These are phyloP conservation scores for Kokia cookei DNA, from an alignment of 441 rosid species.

Conservation along the genomic window DNA sequence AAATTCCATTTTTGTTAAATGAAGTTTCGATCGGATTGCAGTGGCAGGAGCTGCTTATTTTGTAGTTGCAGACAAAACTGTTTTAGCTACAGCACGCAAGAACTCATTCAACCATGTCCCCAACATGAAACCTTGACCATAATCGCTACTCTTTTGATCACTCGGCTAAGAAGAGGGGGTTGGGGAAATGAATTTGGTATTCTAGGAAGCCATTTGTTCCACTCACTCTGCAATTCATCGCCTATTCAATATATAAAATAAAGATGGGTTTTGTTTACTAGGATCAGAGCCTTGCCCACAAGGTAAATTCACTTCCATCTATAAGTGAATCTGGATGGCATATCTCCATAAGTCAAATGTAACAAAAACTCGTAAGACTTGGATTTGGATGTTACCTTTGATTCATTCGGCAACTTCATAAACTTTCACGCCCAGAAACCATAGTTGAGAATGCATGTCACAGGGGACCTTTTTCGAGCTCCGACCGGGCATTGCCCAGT, in stretches of 20 bases:
- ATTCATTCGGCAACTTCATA: not conserved
- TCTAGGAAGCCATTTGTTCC: not conserved
- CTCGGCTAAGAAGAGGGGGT: not conserved
- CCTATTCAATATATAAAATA: slow-evolving; percentile 8
- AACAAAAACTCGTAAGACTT: not conserved
- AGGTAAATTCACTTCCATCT: not conserved
- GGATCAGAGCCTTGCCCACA: not conserved
- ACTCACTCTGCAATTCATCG: not conserved
- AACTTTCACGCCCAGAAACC: slow-evolving; percentile 27
- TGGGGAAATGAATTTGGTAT: not conserved
- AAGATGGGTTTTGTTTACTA: slow-evolving; percentile 8
- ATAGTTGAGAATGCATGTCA: slow-evolving; percentile 30
- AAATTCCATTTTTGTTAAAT: not conserved
- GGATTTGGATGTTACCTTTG: not conserved
- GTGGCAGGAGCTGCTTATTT: slow-evolving; percentile 77
- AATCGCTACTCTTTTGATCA: not conserved
- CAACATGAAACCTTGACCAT: slow-evolving; percentile 6
- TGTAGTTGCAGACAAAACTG: slow-evolving; percentile 14
- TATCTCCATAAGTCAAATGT: not conserved
- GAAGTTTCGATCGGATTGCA: slow-evolving; percentile 11
- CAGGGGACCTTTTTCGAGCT: slow-evolving; percentile 40
- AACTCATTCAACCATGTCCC: slow-evolving; percentile 50
- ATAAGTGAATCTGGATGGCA: not conserved
- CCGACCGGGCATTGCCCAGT: slow-evolving; percentile 28
- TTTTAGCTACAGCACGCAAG: slow-evolving; percentile 55